Percentiles rank a stretch among this genome's conserved stretches.
Conservation (phyloP, 352 stramenopile species). For the Globisporangium okanoganense region DNA sequence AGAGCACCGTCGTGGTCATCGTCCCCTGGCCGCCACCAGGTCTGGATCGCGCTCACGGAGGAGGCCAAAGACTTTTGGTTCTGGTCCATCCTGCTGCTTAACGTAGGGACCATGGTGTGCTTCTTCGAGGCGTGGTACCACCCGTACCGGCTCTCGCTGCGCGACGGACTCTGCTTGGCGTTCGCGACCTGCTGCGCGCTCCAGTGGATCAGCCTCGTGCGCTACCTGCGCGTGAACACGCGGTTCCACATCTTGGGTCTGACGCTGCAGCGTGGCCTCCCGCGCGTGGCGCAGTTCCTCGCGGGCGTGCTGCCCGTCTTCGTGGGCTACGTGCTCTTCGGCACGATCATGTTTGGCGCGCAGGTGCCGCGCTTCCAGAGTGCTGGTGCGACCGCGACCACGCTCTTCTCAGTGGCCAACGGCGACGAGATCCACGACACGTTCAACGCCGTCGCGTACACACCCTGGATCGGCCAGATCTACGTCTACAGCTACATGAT, state of each 20-base stretch:
- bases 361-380: slow-evolving; percentile 77
- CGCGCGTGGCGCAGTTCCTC: slow-evolving; percentile 77
- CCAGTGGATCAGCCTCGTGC: slow-evolving; percentile 74
- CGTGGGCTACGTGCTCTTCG: slow-evolving; percentile 82
- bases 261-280: slow-evolving; percentile 63
- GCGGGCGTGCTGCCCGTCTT: slow-evolving; percentile 81
- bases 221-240: slow-evolving; percentile 65
- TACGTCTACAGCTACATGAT: slow-evolving; percentile 88
- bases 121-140: slow-evolving; percentile 51
- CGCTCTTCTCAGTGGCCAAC: slow-evolving; percentile 84
- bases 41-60: slow-evolving; percentile 14
- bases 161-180: slow-evolving; percentile 48
- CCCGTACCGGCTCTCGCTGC: slow-evolving; percentile 47
- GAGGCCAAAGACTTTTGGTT: slow-evolving; percentile 60
- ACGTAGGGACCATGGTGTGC: slow-evolving; percentile 46
- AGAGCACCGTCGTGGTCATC: slow-evolving; percentile 6
- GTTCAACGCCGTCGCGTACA: slow-evolving; percentile 69
- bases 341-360: slow-evolving; percentile 83
- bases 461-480: slow-evolving; percentile 71
- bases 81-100: slow-evolving; percentile 49
- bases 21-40: background rate
- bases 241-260: slow-evolving; percentile 76
- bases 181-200: slow-evolving; percentile 68
- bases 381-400: slow-evolving; percentile 58
- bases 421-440: slow-evolving; percentile 87